Evolutionary conservation across 257 asterid genomes (phyloP), one percentile per base, ranked within the genome.

Genomic region (Asclepias syriaca): DNA sequence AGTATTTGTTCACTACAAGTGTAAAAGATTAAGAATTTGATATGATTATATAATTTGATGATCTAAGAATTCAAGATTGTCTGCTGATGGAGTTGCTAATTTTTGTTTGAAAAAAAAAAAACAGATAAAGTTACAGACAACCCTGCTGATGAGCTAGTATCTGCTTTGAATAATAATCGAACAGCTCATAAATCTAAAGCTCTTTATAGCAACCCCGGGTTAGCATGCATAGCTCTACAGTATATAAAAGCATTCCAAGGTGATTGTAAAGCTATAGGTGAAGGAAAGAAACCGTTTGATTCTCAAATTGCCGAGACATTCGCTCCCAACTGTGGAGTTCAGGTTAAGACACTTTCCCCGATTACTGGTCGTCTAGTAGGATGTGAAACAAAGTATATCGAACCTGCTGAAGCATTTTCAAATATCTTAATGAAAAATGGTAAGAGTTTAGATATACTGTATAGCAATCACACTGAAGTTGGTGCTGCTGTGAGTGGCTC

Each of bases 401-500:
- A 71, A 60, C 96, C 98, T 15, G 39, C 85, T 0, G 79, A 72
- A 10, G 97, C 97, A 22, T 89, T 93, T 75, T 87, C 96, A 0
- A 78, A 81, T 0, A 83, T 91, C 29, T 74, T 93, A 68, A 87
- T 91, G 87, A 81, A 84, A 51, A 88, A 82, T 11, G 77, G 65
- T 10, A 85, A 77, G 83, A 85, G 96, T 79, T 32, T 85, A 55
- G 95, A 87, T 19, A 86, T 91, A 64, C 81, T 93, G 24, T 75
- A 74, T 0, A 85, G 88, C 81, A 93, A 87, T 74, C 97, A 93
- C 83, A 78, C 95, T 2, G 97, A 93, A 80, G 94, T 91, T 13
- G 98, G 98, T 8, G 97, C 96, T 7, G 98, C 96, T 0, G 98
- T 89, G 65, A 93, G 92, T 53, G 87, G 94, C 57, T 86, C 96